These are phyloP conservation scores for Capsicum rhomboideum DNA, from an alignment of 257 asterid species.

Conservation along the genomic window DNA sequence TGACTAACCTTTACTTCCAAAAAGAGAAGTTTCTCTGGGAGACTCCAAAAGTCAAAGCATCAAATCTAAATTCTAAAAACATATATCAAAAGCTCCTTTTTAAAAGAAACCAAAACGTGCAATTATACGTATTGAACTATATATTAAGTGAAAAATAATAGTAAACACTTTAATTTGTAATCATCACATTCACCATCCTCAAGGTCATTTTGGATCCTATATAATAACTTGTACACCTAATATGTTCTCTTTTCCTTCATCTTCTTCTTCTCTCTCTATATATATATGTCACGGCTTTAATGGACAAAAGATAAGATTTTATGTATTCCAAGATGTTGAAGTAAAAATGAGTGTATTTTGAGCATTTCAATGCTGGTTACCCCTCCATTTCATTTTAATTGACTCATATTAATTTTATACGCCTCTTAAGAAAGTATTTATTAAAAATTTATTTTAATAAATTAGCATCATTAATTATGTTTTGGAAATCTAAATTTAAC, in stretches of 20 bases:
- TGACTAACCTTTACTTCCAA: slow-evolving; percentile 65
- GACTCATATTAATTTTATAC: no score
- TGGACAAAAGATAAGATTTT: background rate
- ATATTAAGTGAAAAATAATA: background rate
- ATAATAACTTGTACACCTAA: background rate
- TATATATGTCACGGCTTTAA: background rate
- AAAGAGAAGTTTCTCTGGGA: slow-evolving; percentile 68
- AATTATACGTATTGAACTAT: slow-evolving; percentile 34
- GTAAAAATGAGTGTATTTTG: background rate
- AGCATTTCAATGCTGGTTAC: background rate
- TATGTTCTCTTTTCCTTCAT: background rate
- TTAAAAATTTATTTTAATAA: no score
- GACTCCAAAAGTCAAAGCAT: slow-evolving; percentile 69
- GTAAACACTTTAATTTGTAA: background rate
- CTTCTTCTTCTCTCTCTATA: background rate
- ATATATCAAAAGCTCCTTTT: slow-evolving; percentile 50
- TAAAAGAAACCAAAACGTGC: slow-evolving; percentile 55
- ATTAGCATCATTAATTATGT: no score
- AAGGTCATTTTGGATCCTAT: background rate
- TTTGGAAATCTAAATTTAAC: no score
- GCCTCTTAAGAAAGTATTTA: no score
- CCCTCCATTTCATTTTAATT: no score
- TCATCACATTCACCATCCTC: slow-evolving; percentile 1
- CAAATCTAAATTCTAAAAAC: slow-evolving; percentile 35
- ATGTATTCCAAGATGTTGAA: background rate